These are phyloP conservation scores for Calonectria crousiana DNA, from an alignment of 2,329 filamentous ascomycete species.

Conservation along the genomic window DNA sequence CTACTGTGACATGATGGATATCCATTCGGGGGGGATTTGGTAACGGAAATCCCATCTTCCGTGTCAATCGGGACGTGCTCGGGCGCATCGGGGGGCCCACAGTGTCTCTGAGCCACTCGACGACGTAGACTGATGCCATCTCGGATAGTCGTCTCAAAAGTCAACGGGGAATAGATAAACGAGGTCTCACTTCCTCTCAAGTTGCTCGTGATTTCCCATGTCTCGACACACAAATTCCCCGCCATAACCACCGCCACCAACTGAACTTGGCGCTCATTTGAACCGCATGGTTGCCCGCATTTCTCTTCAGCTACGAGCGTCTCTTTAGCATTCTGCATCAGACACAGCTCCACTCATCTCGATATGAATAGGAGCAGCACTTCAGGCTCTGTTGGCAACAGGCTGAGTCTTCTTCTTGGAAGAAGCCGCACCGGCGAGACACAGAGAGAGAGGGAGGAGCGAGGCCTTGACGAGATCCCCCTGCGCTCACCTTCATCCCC, in stretches of 20 bases:
- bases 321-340: background rate
- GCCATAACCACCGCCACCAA: background rate
- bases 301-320: background rate
- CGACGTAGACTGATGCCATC: background rate
- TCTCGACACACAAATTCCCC: background rate
- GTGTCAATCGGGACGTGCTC: background rate
- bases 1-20: background rate
- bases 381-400: background rate
- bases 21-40: background rate
- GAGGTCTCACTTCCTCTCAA: background rate
- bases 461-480: background rate
- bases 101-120: background rate
- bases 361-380: background rate
- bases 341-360: background rate
- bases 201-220: background rate
- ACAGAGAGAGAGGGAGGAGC: background rate
- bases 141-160: background rate
- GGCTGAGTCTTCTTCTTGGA: background rate
- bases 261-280: too few species aligned
- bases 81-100: background rate
- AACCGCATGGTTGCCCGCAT: background rate
- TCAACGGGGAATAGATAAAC: background rate
- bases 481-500: background rate
- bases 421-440: background rate
- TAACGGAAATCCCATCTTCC: background rate